These are phyloP conservation scores for Candida tammaniensis DNA, from an alignment of 805 yeast species.

Conservation along the genomic window DNA sequence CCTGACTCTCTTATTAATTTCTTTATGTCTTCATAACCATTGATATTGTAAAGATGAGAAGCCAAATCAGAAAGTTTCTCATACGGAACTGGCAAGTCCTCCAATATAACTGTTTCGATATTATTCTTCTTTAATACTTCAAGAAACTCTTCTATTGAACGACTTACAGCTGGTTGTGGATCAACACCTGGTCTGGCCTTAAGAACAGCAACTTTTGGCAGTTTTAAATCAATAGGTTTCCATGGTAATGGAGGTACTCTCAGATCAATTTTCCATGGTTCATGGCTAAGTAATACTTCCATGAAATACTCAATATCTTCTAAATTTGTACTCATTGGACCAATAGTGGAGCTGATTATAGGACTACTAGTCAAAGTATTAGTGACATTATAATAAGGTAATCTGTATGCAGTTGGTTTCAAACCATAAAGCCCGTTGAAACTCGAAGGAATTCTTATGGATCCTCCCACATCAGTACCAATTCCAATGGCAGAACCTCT, in stretches of 20 bases:
- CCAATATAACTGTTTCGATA: too few species aligned
- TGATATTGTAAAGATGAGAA: too few species aligned
- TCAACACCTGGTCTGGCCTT: slow-evolving; percentile 4
- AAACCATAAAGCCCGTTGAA: slow-evolving; percentile 22
- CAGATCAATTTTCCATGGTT: slow-evolving; percentile 57
- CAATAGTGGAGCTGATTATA: slow-evolving; percentile 27
- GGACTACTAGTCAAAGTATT: slow-evolving; percentile 21
- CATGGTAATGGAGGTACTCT: slow-evolving; percentile 15
- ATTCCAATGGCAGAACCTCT: slow-evolving; percentile 20
- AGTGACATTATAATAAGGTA: slow-evolving; percentile 16
- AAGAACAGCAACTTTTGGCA: slow-evolving; percentile 5
- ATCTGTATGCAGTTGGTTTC: slow-evolving; percentile 19
- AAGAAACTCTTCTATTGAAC: slow-evolving; percentile 10
- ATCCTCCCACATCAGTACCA: slow-evolving; percentile 27
- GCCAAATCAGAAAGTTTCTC: too few species aligned
- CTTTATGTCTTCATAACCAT: too few species aligned
- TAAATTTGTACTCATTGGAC: slow-evolving; percentile 32
- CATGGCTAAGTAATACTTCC: slow-evolving; percentile 41
- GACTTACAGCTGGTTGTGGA: slow-evolving; percentile 15
- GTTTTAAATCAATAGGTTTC: too few species aligned
- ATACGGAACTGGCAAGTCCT: too few species aligned
- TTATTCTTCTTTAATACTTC: too few species aligned
- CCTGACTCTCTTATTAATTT: too few species aligned
- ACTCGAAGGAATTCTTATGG: slow-evolving; percentile 21
- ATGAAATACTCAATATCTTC: slow-evolving; percentile 45